Evolutionary conservation across 2,329 filamentous ascomycete genomes (phyloP).

Genomic region (Aspergillus sp.): DNA sequence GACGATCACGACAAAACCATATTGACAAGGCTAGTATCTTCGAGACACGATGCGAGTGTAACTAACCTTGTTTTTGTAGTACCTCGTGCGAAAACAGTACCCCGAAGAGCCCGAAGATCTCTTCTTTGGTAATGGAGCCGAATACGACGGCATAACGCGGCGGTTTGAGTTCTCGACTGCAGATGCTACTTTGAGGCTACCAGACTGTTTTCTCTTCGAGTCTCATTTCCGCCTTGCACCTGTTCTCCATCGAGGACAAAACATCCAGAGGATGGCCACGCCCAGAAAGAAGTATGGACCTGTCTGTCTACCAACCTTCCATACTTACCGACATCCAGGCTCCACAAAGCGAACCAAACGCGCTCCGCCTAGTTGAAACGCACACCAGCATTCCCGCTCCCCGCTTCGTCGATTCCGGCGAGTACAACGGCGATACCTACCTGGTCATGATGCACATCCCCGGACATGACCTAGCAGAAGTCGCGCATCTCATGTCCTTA

Average conservation of each 20-base stretch:
- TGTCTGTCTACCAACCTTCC: too few species aligned
- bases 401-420: background rate
- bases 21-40: background rate
- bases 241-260: slow-evolving; percentile 12
- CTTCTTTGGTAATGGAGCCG: background rate
- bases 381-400: slow-evolving; percentile 2
- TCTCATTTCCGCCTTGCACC: slow-evolving; percentile 11
- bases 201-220: slow-evolving; percentile 5
- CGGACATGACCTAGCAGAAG: background rate
- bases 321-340: background rate
- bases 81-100: background rate
- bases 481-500: slow-evolving; percentile 5
- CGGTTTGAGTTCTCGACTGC: background rate
- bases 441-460: slow-evolving; percentile 1
- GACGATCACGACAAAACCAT: background rate
- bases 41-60: background rate
- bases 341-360: background rate
- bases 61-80: background rate
- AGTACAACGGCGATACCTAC: background rate
- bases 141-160: background rate
- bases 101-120: background rate
- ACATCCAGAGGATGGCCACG: slow-evolving; percentile 10
- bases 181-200: background rate
- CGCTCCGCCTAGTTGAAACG: background rate
- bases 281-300: background rate